Percentiles rank a stretch among this genome's conserved stretches.
phyloP scores from a whole-genome alignment of 192 early-diverging fungal species.

The Mortierella hygrophila region DNA sequence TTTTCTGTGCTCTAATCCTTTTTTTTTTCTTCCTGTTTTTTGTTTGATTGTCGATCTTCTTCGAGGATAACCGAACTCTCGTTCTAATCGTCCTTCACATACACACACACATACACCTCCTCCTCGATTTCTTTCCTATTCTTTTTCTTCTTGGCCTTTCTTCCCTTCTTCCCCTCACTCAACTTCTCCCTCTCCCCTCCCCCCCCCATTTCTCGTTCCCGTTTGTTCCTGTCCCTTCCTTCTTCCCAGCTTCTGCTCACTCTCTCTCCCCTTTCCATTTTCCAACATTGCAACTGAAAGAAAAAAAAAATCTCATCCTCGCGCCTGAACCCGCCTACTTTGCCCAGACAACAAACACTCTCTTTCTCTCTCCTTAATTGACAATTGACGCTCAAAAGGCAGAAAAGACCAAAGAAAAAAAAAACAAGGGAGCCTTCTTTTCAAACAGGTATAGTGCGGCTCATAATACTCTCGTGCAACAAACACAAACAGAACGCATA shows the following conservation, averaged over 20 bases:
- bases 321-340: background rate
- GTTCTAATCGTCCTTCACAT: background rate
- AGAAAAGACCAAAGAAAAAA: background rate
- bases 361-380: background rate
- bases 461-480: background rate
- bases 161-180: background rate
- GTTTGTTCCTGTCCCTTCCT: background rate
- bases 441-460: background rate
- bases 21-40: no score
- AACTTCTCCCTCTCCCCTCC: background rate
- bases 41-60: background rate
- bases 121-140: background rate
- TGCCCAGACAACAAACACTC: background rate
- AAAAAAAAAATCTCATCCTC: background rate
- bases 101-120: background rate
- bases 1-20: no score
- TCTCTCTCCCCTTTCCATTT: background rate
- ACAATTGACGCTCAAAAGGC: background rate
- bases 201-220: background rate
- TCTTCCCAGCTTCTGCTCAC: background rate
- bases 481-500: no score
- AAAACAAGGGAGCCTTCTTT: background rate
- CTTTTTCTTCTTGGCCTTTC: background rate
- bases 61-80: background rate
- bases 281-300: background rate